Evolutionary conservation across 148 eudicot genomes (phyloP).

Genomic region (Rhododendron williamsianum): DNA sequence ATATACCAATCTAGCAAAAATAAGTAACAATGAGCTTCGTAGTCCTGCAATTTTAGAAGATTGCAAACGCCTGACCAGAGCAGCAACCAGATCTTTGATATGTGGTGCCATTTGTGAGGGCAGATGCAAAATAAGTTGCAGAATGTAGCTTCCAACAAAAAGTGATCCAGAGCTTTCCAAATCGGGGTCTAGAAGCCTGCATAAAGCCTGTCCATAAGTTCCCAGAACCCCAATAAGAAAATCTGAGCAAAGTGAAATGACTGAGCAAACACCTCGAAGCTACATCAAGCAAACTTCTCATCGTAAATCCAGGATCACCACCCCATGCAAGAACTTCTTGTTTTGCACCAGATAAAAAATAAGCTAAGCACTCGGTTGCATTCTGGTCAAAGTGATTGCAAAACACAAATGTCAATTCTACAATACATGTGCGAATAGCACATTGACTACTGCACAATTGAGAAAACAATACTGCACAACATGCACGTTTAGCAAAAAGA

Average conservation of each 20-base stretch:
- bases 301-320: constrained; percentile 78
- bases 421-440: neutral
- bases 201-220: constrained; percentile 18
- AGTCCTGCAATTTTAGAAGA: constrained; percentile 70
- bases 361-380: constrained; percentile 91
- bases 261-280: constrained; percentile 62
- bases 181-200: constrained; percentile 93
- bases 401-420: constrained; percentile 9
- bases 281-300: constrained; percentile 95
- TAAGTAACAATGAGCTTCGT: constrained; percentile 72
- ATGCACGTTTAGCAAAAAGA: neutral
- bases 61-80: constrained; percentile 82
- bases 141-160: constrained; percentile 84
- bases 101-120: constrained; percentile 95
- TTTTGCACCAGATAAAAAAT: constrained; percentile 70
- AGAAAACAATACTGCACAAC: neutral
- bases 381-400: constrained; percentile 42
- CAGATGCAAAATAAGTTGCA: constrained; percentile 92
- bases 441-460: neutral
- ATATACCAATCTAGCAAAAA: constrained; percentile 81
- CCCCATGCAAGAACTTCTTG: constrained; percentile 86
- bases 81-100: constrained; percentile 72
- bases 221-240: neutral
- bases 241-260: constrained; percentile 2
- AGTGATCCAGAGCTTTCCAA: constrained; percentile 91